Conservation (phyloP, 495 filamentous ascomycete species). For the Penicillium cinerascens region DNA sequence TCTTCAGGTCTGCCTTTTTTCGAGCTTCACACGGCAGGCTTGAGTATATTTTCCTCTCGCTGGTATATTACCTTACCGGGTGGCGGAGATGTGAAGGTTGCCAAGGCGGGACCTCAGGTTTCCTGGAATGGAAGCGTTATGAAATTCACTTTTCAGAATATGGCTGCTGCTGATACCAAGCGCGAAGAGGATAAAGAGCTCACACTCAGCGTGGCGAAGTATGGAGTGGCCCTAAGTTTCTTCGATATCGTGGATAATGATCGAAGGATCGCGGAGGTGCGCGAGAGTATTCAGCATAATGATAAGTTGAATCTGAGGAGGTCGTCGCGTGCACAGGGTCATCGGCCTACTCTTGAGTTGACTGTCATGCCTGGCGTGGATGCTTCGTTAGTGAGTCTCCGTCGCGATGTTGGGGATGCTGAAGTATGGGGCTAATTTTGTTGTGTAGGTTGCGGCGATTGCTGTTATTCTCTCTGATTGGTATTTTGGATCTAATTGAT, state of each 20-base stretch:
- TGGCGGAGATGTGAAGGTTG: slow-evolving; percentile 9
- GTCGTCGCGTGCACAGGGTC: background rate
- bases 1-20: slow-evolving; percentile 27
- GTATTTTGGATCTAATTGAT: slow-evolving; percentile 7
- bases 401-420: background rate
- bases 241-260: slow-evolving; percentile 29
- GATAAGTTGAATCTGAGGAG: slow-evolving; percentile 18
- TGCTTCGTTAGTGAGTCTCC: slow-evolving; percentile 19
- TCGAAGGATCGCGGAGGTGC: slow-evolving; percentile 23
- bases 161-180: slow-evolving; percentile 19
- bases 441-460: slow-evolving; percentile 7
- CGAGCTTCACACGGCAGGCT: slow-evolving; percentile 20
- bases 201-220: slow-evolving; percentile 15
- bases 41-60: background rate
- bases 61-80: slow-evolving; percentile 30
- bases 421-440: background rate
- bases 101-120: slow-evolving; percentile 12
- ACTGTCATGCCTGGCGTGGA: slow-evolving; percentile 23
- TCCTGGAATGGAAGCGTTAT: slow-evolving; percentile 15
- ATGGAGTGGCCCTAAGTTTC: slow-evolving; percentile 15
- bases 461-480: slow-evolving; percentile 12
- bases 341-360: slow-evolving; percentile 22
- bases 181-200: slow-evolving; percentile 14
- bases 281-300: slow-evolving; percentile 27
- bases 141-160: slow-evolving; percentile 25